These are phyloP conservation scores for Phytopythium montanum DNA, from an alignment of 352 stramenopile genomes.

Conservation along the genomic window DNA sequence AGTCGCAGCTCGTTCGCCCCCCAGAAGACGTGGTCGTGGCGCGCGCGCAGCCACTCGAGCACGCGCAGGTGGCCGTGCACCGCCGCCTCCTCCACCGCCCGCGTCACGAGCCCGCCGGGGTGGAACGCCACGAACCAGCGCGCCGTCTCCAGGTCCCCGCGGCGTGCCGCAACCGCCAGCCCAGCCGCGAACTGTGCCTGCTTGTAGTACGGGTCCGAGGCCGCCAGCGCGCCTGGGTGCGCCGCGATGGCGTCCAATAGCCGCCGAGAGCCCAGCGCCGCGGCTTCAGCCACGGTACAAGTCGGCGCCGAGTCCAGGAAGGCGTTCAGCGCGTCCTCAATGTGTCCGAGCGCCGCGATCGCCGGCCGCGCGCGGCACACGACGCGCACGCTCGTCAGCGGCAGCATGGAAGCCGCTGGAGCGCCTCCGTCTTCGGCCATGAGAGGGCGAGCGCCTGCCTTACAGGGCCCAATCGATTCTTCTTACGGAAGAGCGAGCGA, in stretches of 20 bases:
- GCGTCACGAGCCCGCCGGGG: conserved; percentile 9
- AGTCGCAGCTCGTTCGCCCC: conserved; percentile 25
- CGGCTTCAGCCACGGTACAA: conserved; percentile 8
- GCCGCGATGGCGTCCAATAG: conserved; percentile 7
- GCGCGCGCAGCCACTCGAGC: conserved; percentile 8
- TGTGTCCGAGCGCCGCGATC: conserved; percentile 3
- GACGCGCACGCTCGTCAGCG: conserved; percentile 13
- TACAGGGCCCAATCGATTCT: too few relatives aligned
- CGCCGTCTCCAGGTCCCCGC: conserved; percentile 1
- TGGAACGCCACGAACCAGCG: conserved; percentile 10
- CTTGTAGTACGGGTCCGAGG: conserved; percentile 6
- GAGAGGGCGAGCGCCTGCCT: background rate
- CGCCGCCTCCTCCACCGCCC: conserved; percentile 11
- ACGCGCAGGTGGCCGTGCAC: conserved; percentile 8
- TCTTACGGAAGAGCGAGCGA: too few relatives aligned
- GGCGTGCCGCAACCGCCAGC: background rate
- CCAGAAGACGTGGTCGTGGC: conserved; percentile 27
- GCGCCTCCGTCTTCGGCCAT: background rate
- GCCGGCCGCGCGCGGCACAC: conserved; percentile 12
- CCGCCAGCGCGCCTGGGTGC: background rate
- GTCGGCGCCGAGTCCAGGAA: background rate
- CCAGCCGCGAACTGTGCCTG: conserved; percentile 11
- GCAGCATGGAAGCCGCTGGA: background rate
- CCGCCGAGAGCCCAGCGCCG: conserved; percentile 16
- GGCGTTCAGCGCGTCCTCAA: background rate